Evolutionary conservation across 768 basidiomycete genomes (phyloP).

Genomic region (Mrakia hoshinonis): DNA sequence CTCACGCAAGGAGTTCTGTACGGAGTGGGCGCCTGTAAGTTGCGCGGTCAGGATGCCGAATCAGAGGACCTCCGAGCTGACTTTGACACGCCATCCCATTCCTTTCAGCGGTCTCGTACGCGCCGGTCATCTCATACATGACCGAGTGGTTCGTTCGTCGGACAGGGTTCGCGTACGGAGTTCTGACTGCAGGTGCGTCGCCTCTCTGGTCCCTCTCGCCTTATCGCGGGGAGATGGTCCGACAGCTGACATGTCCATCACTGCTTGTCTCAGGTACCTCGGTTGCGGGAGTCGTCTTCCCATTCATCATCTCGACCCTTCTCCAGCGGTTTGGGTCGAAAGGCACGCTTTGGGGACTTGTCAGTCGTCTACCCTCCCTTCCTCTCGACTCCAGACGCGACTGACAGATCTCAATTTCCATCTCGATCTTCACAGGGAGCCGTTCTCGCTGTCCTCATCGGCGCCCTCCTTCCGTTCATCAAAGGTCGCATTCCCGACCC

Average conservation of each 20-base stretch:
- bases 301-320: not conserved
- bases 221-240: not conserved
- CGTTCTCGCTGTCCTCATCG: not conserved
- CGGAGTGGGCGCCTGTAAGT: not conserved
- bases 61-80: not conserved
- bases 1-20: not conserved
- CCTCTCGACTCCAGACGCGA: not conserved
- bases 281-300: constrained; percentile 1
- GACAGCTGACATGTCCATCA: not conserved
- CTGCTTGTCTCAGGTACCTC: not conserved
- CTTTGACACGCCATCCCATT: not conserved
- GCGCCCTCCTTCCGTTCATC: not conserved
- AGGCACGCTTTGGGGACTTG: not conserved
- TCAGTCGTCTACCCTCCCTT: no score
- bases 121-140: not conserved
- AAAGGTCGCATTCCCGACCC: not conserved
- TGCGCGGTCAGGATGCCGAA: no score
- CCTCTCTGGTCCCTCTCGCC: not conserved
- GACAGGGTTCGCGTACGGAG: not conserved
- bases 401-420: not conserved
- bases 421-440: not conserved
- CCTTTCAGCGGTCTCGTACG: not conserved
- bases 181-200: not conserved
- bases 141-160: not conserved
- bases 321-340: not conserved